Evolutionary conservation across 805 yeast genomes (phyloP).

Genomic region (Henningerozyma blattae): DNA sequence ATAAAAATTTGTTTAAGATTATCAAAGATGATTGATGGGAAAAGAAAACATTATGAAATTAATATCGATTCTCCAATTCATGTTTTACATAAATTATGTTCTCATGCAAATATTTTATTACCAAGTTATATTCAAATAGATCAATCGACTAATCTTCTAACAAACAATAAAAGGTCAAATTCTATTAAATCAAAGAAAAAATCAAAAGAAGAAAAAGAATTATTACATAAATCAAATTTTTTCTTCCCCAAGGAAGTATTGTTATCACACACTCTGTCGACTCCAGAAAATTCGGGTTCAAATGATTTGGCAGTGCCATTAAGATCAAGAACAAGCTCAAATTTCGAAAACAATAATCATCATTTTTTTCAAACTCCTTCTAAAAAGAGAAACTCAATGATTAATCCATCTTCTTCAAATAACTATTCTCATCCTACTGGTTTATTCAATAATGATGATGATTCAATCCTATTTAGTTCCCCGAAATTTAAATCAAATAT

Average conservation of each 20-base stretch:
- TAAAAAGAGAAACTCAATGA: not conserved
- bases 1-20: slow-evolving; percentile 77
- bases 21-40: slow-evolving; percentile 51
- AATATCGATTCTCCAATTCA: slow-evolving; percentile 92
- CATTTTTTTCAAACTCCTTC: slow-evolving; percentile 16
- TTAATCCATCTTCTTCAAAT: not conserved
- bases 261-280: slow-evolving; percentile 40
- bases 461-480: slow-evolving; percentile 7
- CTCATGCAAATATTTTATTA: slow-evolving; percentile 65
- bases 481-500: slow-evolving; percentile 34
- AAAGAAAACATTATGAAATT: slow-evolving; percentile 86
- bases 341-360: no score
- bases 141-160: slow-evolving; percentile 8
- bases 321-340: not conserved
- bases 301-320: not conserved
- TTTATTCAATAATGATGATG: not conserved
- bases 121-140: slow-evolving; percentile 77
- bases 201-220: not conserved
- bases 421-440: not conserved
- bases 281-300: slow-evolving; percentile 13
- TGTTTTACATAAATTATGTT: slow-evolving; percentile 61
- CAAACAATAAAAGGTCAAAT: not conserved
- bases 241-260: slow-evolving; percentile 29
- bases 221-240: slow-evolving; percentile 26
- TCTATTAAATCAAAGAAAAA: not conserved